Base-by-base conservation (phyloP, 208 protist species). In the Wallacemonas rigidus region DNA sequence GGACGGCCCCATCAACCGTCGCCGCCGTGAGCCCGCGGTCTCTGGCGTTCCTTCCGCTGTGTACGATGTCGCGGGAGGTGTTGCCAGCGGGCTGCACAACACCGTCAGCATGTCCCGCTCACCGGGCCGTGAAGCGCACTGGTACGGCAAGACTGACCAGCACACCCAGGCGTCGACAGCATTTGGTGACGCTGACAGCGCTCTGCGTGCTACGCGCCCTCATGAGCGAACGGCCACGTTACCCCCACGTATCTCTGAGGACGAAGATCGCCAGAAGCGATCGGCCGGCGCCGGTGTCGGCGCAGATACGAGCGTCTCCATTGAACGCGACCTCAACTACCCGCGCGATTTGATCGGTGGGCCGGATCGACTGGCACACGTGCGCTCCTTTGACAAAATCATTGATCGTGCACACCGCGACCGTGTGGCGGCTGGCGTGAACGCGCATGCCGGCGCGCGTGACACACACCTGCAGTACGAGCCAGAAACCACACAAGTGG, bases 51-150 rank as follows among this genome's bases (percentile, higher is more conserved):
- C 82, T 17, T 77, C 82, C 6, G 88, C 79, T 17, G 79, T 84
- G 74, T 94, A 94, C 75, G 75, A 94, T 35, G 65, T 94, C 6
- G 74, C 75, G 38, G 84, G 73, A 8, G 86, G 91, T 64, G 87
- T 94, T 53, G 65, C 79, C 39, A 69, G 71, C 2, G 69, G 81
- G n/a, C 76, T 78, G 71, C 74, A 67, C 15, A 74, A 82, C 53
- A 64, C 75, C 15, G 88, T 89, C 15, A 60, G 69, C 5, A 94
- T 94, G 89, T 61, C 81, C 17, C 74, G 75, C 55, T 71, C 82
- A 3, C 91, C 83, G n/a, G 82, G 83, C 5, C 80, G 89, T 3
- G 80, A 77, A 11, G 69, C 69, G 38, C 82, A 91, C 71, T 94
- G 86, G 86, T 77, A 77, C 67, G 81, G 81, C 69, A 85, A 81